A percentile compares a stretch with the other conserved stretches of the same genome.
Evolutionary conservation across 2,329 filamentous ascomycete species (phyloP).

Genomic region (Tolypocladium guangdongense): DNA sequence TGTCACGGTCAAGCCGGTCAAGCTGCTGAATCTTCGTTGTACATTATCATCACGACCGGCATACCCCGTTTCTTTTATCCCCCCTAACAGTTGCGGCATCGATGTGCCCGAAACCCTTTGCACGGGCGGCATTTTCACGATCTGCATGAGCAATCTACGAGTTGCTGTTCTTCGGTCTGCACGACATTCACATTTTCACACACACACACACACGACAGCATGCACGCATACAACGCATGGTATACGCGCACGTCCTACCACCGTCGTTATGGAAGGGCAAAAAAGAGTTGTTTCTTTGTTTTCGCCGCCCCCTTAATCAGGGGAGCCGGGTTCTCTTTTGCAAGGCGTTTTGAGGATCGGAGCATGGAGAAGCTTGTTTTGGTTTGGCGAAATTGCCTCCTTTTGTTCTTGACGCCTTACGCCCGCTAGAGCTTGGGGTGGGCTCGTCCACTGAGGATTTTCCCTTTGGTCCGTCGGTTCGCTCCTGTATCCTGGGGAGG

Average conservation of each 20-base stretch:
- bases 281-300: conserved; percentile 7
- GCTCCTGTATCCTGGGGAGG: neutral
- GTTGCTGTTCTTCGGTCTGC: conserved; percentile 9
- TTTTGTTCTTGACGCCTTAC: conserved; percentile 11
- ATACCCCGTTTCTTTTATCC: conserved; percentile 13
- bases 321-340: conserved; percentile 17
- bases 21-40: conserved; percentile 11
- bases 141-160: conserved; percentile 41
- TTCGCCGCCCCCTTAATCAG: conserved; percentile 3
- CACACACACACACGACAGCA: neutral
- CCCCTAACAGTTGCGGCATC: conserved; percentile 17
- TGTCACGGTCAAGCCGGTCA: conserved; percentile 4
- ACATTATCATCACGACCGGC: conserved; percentile 15
- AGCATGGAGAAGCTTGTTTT: conserved; percentile 11
- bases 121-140: conserved; percentile 24
- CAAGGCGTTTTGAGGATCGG: conserved; percentile 20
- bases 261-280: conserved; percentile 3
- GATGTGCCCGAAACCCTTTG: neutral
- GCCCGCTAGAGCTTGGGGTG: conserved; percentile 4
- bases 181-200: conserved; percentile 1
- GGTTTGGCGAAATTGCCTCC: conserved; percentile 9
- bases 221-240: neutral
- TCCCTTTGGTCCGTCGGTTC: conserved; percentile 1
- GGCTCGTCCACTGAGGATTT: conserved; percentile 14
- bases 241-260: conserved; percentile 4